phyloP scores from a whole-genome alignment of 2,329 filamentous ascomycete species.

The Colletotrichum orbiculare region DNA sequence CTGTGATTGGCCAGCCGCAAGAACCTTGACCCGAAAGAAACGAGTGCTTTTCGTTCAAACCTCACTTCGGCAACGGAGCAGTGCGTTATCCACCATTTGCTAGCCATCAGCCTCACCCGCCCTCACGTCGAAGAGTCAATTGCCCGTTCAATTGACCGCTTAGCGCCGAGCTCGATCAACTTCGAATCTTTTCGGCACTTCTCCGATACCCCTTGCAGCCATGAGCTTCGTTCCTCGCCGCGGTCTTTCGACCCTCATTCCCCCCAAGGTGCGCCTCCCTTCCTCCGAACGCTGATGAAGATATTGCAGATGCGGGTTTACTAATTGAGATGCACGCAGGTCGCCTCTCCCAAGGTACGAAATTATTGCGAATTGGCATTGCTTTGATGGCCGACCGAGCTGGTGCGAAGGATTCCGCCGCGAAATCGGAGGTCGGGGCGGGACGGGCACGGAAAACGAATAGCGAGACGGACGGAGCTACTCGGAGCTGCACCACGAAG shows the following conservation, averaged over 20 bases:
- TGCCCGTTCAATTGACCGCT: slow-evolving; percentile 34
- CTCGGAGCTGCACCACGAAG: slow-evolving; percentile 19
- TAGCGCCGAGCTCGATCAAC: slow-evolving; percentile 38
- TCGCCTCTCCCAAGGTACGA: slow-evolving; percentile 87
- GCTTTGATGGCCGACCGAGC: slow-evolving; percentile 26
- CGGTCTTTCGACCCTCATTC: slow-evolving; percentile 97
- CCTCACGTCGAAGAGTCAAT: slow-evolving; percentile 32
- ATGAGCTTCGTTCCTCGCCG: slow-evolving; percentile 95
- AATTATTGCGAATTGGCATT: slow-evolving; percentile 15
- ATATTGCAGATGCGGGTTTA: not conserved
- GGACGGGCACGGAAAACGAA: not conserved
- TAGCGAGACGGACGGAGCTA: slow-evolving; percentile 29
- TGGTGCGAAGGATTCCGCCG: slow-evolving; percentile 14
- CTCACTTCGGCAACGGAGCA: slow-evolving; percentile 39
- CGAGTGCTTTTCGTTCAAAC: slow-evolving; percentile 60
- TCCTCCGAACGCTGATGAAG: slow-evolving; percentile 31
- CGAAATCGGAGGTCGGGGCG: slow-evolving; percentile 19
- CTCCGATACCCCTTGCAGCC: slow-evolving; percentile 58
- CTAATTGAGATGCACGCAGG: slow-evolving; percentile 56
- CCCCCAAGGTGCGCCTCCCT: slow-evolving; percentile 83
- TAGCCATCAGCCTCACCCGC: slow-evolving; percentile 33
- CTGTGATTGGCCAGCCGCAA: slow-evolving; percentile 57
- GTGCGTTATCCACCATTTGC: slow-evolving; percentile 21
- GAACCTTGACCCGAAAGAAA: slow-evolving; percentile 54
- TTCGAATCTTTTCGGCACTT: slow-evolving; percentile 41